Percentiles rank a stretch among this genome's conserved stretches.
Conservation (phyloP, 148 eudicot genomes). For the Rhododendron henanense region DNA sequence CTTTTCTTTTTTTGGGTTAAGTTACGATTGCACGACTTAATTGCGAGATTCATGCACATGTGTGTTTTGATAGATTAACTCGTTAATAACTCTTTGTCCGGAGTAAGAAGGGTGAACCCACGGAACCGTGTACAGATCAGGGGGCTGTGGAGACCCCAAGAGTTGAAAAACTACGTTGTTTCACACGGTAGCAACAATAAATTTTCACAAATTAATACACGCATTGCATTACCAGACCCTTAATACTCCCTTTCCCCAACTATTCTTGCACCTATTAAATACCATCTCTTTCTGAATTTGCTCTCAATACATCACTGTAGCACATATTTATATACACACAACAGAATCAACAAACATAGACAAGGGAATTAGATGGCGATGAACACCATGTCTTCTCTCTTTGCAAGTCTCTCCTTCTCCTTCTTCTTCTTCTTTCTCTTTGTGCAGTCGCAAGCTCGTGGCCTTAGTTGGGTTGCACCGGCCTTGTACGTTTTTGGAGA, state of each 20-base stretch:
- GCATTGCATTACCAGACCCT: not conserved
- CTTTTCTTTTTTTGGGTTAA: too few species aligned
- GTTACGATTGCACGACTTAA: too few species aligned
- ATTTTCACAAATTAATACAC: not conserved
- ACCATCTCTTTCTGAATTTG: not conserved
- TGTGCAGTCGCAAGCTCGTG: not conserved
- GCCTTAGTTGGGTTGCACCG: not conserved
- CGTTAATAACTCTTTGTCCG: not conserved
- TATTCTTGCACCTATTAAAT: not conserved
- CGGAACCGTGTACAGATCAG: not conserved
- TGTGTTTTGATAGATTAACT: not conserved
- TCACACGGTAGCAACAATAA: not conserved
- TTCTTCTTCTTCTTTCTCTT: not conserved
- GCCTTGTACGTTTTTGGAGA: constrained; percentile 15
- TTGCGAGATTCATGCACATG: too few species aligned
- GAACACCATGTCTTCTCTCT: not conserved
- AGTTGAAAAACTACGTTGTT: not conserved
- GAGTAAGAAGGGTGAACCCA: not conserved
- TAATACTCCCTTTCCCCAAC: not conserved
- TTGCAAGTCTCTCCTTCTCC: constrained; percentile 1
- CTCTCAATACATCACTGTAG: too few species aligned
- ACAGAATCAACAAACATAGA: not conserved
- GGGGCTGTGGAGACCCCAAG: not conserved
- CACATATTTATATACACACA: not conserved
- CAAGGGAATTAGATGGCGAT: not conserved